These are phyloP conservation scores for Veloboletus limbatus DNA, from an alignment of 1,284 basidiomycete genomes.

Conservation along the genomic window DNA sequence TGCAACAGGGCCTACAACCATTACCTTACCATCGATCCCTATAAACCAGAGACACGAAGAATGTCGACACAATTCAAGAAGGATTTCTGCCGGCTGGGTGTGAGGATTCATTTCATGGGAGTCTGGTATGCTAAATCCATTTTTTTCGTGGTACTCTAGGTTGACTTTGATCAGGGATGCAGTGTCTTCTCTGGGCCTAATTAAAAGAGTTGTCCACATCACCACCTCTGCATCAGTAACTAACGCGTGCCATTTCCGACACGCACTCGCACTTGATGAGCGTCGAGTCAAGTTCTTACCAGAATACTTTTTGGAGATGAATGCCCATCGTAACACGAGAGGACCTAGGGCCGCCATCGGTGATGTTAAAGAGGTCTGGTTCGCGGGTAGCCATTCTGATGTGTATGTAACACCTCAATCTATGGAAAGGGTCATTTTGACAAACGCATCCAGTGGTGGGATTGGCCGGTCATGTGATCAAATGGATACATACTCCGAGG, in stretches of 20 bases:
- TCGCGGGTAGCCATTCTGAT: neutral
- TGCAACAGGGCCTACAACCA: conserved; percentile 30
- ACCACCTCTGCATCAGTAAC: conserved; percentile 7
- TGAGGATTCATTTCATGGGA: conserved; percentile 37
- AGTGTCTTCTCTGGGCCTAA: conserved; percentile 34
- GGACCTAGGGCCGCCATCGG: too few relatives aligned
- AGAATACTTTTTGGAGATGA: conserved; percentile 31
- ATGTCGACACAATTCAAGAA: conserved; percentile 29
- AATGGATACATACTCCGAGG: neutral
- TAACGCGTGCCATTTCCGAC: conserved; percentile 35
- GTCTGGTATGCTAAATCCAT: conserved; percentile 29
- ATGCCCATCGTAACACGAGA: conserved; percentile 28
- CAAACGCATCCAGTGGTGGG: neutral
- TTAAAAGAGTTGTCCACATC: conserved; percentile 19
- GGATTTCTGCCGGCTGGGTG: conserved; percentile 26
- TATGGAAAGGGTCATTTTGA: neutral
- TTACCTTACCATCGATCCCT: conserved; percentile 18
- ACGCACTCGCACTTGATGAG: conserved; percentile 41
- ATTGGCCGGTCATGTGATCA: neutral
- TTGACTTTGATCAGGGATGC: conserved; percentile 36
- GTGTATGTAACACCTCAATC: neutral
- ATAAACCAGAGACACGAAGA: neutral
- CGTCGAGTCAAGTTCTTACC: conserved; percentile 39
- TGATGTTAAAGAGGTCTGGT: neutral
- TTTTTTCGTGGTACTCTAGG: neutral